Evolutionary conservation across 495 filamentous ascomycete genomes (phyloP).

Genomic region (Annulohypoxylon bovei): DNA sequence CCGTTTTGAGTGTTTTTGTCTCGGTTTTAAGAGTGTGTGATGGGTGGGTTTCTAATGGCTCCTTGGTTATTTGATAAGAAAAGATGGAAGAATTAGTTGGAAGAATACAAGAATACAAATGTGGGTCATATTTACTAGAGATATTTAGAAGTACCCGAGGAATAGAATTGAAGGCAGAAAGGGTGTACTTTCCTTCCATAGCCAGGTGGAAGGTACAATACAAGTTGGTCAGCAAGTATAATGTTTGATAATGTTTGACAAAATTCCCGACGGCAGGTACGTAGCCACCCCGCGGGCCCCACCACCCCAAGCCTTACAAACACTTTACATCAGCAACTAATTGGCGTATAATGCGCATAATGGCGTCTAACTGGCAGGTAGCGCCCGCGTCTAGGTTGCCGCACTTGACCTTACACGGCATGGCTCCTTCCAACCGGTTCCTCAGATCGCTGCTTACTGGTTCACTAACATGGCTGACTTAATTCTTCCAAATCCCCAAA

Average conservation of each 20-base stretch:
- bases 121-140: neutral
- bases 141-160: neutral
- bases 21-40: neutral
- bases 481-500: constrained; percentile 43
- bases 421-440: neutral
- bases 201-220: neutral
- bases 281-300: constrained; percentile 5
- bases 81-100: neutral
- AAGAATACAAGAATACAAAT: neutral
- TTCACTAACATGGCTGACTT: constrained; percentile 32
- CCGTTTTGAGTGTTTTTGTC: constrained; percentile 10
- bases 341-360: neutral
- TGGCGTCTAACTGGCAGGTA: constrained; percentile 2
- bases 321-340: constrained; percentile 32
- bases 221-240: constrained; percentile 25
- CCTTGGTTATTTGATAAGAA: constrained; percentile 17
- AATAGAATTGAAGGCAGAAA: neutral
- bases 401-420: constrained; percentile 28
- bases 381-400: constrained; percentile 17
- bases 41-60: neutral
- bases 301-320: constrained; percentile 35
- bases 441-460: constrained; percentile 23
- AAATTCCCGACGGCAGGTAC: constrained; percentile 34
- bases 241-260: neutral
- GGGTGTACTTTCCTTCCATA: neutral